Base-by-base conservation (phyloP, 2,329 filamentous ascomycete species). In the Cladosporium sp. region DNA sequence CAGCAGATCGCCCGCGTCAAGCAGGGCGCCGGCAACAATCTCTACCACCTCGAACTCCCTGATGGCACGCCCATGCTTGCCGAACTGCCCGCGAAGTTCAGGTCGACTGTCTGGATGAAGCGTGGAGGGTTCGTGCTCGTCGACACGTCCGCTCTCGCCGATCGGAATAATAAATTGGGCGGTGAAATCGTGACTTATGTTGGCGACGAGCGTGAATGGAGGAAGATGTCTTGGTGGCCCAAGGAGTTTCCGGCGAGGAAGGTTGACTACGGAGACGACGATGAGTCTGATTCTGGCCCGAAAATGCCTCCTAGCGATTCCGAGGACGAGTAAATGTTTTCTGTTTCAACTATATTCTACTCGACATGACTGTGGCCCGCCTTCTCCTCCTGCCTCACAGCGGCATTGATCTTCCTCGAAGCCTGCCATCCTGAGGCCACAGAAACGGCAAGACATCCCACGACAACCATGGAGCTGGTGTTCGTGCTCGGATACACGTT, bases 131-230 rank as follows among this genome's bases (percentile, higher is more conserved):
- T 85, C 68, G 90, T 96, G 24, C 72, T 97, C 9, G 79, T 96
- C 12, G 88, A 97, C 58, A 85, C 81, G 19, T 76, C 78, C 24
- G 75, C 80, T 2, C 75, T 84, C 32, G 82, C 83, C 22, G 82
- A 79, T 19, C 73, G 84, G 45, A 84, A 86, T 39, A 89, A 89
- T 61, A 90, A 89, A 68, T 80, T 95, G 11, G 79, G 81, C 47
- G 93, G 92, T 12, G 89, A 96, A 69, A 96, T 99, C 61, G 78
- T 95, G 59, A 96, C 96, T 64, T 83, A 97, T 30, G 90, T 97
- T 32, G 79, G 89, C 32, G 89, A 96, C 63, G 91, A 96, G 73
- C 95, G 89, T 71, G 77, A 78, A 38, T 99, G 93, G 93, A 82
- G 90, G 63, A 96, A 95, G 72, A 84, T 87, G 73, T 63, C 76